Percentiles rank a stretch among this genome's conserved stretches.
Conservation (phyloP, 495 filamentous ascomycete species). For the Lasiosphaeria miniovina region DNA sequence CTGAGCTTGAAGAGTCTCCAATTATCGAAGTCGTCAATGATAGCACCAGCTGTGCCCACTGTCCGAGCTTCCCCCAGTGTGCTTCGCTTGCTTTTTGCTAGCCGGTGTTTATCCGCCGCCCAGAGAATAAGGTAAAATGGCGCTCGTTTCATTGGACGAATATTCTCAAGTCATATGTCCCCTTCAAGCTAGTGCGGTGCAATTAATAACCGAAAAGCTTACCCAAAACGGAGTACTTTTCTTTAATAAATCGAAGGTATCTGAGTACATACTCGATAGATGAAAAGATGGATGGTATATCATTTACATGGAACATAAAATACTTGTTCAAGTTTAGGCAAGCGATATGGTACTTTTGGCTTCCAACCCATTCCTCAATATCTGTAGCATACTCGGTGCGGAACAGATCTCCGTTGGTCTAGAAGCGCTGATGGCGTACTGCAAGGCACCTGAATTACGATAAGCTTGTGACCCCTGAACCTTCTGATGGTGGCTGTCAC, state of each 20-base stretch:
- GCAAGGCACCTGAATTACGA: not conserved
- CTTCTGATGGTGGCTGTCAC: not conserved
- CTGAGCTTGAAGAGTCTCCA: conserved; percentile 16
- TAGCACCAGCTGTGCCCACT: conserved; percentile 6
- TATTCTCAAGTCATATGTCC: not conserved
- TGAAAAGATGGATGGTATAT: no score
- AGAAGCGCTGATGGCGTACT: no score
- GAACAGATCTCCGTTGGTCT: no score
- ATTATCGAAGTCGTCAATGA: conserved; percentile 20
- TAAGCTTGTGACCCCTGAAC: not conserved
- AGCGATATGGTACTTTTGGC: no score
- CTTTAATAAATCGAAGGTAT: no score
- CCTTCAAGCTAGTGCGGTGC: not conserved
- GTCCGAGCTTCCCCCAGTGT: not conserved
- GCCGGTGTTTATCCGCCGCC: conserved; percentile 23
- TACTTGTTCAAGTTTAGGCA: no score
- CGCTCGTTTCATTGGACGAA: conserved; percentile 14
- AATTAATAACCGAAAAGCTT: not conserved
- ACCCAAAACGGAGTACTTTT: not conserved
- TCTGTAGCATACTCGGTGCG: no score
- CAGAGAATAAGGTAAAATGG: not conserved
- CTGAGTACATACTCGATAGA: no score
- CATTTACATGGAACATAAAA: no score
- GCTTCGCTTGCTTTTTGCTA: not conserved
- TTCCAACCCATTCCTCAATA: no score